phyloP scores from a whole-genome alignment of 1,139 yeast species.

The Yamadazyma mexicana region DNA sequence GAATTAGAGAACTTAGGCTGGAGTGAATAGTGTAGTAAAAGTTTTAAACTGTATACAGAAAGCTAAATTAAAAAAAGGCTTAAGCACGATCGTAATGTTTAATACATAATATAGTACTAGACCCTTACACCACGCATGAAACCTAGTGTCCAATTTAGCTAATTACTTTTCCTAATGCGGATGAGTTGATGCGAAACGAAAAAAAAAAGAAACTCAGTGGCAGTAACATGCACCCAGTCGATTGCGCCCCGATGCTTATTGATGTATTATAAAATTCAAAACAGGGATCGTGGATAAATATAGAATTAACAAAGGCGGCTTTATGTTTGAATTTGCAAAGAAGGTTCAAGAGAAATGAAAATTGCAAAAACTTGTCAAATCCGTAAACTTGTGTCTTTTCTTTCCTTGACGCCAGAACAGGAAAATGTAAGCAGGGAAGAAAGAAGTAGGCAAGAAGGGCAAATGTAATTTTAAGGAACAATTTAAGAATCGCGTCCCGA shows the following conservation, averaged over 20 bases:
- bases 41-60: background rate
- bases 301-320: conserved; percentile 2
- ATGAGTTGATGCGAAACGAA: background rate
- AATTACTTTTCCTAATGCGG: conserved; percentile 3
- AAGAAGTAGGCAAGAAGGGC: too few species aligned
- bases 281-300: background rate
- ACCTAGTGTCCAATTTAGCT: background rate
- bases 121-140: conserved; percentile 1
- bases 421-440: background rate
- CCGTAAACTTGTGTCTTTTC: background rate
- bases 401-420: background rate
- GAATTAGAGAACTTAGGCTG: conserved; percentile 79
- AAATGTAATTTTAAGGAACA: background rate
- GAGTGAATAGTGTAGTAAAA: conserved; percentile 41
- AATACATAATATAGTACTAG: background rate
- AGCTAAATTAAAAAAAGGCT: too few species aligned
- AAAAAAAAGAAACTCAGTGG: background rate
- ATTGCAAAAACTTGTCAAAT: background rate
- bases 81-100: background rate
- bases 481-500: conserved; percentile 1
- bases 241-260: conserved; percentile 4
- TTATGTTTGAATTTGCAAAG: background rate
- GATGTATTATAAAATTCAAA: background rate
- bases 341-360: too few species aligned
- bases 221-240: background rate